Evolutionary conservation across 169 alveolate species (phyloP).

Genomic region (Theileria parva): DNA sequence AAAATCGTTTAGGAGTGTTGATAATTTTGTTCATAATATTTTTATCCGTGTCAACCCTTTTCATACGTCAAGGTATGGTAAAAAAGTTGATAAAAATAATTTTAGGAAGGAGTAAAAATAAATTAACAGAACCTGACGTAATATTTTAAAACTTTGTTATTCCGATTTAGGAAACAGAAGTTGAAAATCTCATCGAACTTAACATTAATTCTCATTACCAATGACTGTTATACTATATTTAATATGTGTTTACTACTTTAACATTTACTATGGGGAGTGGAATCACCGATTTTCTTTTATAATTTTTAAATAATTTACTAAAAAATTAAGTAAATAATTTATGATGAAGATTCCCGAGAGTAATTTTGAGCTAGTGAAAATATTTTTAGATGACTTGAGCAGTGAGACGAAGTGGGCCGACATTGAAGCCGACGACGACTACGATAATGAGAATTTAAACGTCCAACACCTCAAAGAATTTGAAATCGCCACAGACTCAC

Average conservation of each 20-base stretch:
- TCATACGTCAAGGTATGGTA: conserved; percentile 13
- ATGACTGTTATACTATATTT: too few relatives aligned
- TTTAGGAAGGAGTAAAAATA: background rate
- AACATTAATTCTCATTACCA: background rate
- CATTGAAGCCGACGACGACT: conserved; percentile 78
- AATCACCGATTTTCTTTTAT: too few relatives aligned
- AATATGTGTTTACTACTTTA: too few relatives aligned
- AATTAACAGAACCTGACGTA: background rate
- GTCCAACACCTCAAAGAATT: conserved; percentile 43
- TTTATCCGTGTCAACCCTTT: background rate
- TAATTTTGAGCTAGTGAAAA: background rate
- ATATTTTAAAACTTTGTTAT: background rate
- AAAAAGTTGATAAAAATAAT: background rate
- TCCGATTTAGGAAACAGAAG: background rate
- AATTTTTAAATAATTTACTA: too few relatives aligned
- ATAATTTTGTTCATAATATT: background rate
- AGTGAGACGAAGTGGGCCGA: conserved; percentile 80
- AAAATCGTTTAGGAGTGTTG: background rate
- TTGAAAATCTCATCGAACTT: conserved; percentile 16
- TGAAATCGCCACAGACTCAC: conserved; percentile 67
- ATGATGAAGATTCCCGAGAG: conserved; percentile 11
- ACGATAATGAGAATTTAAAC: conserved; percentile 66
- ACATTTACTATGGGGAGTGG: too few relatives aligned
- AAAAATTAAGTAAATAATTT: too few relatives aligned
- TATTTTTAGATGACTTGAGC: conserved; percentile 27